phyloP scores from a whole-genome alignment of 2,329 filamentous ascomycete species.

The Cercospora citrullina region DNA sequence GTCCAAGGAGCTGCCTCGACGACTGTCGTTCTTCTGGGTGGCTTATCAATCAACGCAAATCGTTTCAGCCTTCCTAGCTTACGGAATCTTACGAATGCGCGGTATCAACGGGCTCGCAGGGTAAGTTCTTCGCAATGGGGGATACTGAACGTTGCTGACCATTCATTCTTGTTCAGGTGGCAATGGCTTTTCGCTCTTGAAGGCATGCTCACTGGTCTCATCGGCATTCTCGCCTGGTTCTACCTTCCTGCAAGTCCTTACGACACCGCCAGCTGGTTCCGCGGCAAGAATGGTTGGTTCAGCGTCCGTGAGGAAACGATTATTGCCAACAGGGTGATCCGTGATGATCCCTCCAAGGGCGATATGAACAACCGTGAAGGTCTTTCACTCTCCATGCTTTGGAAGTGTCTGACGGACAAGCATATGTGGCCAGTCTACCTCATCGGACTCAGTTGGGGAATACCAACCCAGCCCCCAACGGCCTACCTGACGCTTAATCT shows the following conservation, averaged over 20 bases:
- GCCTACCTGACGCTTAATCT: constrained; percentile 45
- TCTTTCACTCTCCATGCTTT: constrained; percentile 51
- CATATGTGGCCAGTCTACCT: constrained; percentile 27
- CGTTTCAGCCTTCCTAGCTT: constrained; percentile 57
- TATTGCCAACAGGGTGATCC: constrained; percentile 64
- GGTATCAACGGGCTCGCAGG: constrained; percentile 54
- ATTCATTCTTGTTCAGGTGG: constrained; percentile 36
- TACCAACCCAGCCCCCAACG: constrained; percentile 41
- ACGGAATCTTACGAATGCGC: constrained; percentile 51
- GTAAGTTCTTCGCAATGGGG: background rate
- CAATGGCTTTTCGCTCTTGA: constrained; percentile 62
- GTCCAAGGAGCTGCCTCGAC: constrained; percentile 65
- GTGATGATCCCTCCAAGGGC: constrained; percentile 62
- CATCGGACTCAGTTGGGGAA: constrained; percentile 22
- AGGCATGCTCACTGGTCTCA: constrained; percentile 53
- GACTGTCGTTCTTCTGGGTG: constrained; percentile 70
- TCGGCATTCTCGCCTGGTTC: constrained; percentile 56
- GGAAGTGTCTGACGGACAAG: constrained; percentile 44
- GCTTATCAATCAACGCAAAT: constrained; percentile 61
- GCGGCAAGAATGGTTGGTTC: constrained; percentile 62
- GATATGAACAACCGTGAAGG: constrained; percentile 63
- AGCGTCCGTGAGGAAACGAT: constrained; percentile 61
- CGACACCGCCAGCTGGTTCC: constrained; percentile 60
- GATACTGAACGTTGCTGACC: background rate
- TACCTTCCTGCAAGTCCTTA: constrained; percentile 62